These are phyloP conservation scores for Quercus agrifolia DNA, from an alignment of 306 rosid genomes.

Conservation along the genomic window DNA sequence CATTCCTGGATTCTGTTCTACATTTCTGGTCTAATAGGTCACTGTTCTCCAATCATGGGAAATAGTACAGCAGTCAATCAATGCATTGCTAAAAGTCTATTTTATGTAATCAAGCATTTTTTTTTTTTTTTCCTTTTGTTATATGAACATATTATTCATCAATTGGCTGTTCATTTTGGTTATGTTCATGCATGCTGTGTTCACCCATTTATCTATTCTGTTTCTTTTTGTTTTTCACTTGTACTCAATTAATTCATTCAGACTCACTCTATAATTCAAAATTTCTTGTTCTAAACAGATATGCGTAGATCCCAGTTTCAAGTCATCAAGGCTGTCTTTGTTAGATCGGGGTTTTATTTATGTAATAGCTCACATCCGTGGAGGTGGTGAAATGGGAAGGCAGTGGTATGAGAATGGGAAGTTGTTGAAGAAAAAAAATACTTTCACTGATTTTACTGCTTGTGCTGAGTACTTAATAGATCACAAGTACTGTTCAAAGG, in stretches of 20 bases:
- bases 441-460: conserved; percentile 89
- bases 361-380: conserved; percentile 92
- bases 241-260: conserved; percentile 4
- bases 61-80: not conserved
- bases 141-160: conserved; percentile 1
- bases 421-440: conserved; percentile 77
- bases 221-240: conserved; percentile 1
- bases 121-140: not conserved
- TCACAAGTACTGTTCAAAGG: conserved; percentile 67
- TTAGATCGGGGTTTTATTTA: conserved; percentile 82
- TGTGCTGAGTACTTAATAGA: conserved; percentile 81
- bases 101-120: not conserved
- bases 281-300: conserved; percentile 39
- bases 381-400: conserved; percentile 99
- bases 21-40: not conserved
- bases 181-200: not conserved
- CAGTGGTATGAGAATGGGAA: conserved; percentile 98
- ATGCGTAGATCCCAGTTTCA: conserved; percentile 76
- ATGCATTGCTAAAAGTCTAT: not conserved
- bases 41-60: not conserved
- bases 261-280: conserved; percentile 12
- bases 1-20: not conserved
- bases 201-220: conserved; percentile 15
- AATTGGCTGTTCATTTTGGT: conserved; percentile 14
- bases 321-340: conserved; percentile 75